Evolutionary conservation across 1,284 basidiomycete genomes (phyloP).

Genomic region (Takashimella tepidaria): DNA sequence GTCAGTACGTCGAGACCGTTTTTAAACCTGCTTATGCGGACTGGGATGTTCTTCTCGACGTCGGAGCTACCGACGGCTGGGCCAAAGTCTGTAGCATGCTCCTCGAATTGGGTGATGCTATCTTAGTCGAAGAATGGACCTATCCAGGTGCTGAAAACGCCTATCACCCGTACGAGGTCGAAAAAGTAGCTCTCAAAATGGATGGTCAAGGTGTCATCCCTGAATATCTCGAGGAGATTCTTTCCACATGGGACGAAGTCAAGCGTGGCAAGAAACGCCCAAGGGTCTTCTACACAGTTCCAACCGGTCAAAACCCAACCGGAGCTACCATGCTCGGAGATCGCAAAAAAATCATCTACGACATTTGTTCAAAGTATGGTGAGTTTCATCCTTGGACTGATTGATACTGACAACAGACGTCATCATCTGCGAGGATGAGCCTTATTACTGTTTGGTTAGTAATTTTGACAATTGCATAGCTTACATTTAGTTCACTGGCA

Average conservation of each 20-base stretch:
- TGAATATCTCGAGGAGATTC: slow-evolving; percentile 57
- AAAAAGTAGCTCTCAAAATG: slow-evolving; percentile 54
- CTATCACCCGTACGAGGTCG: slow-evolving; percentile 34
- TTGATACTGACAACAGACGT: slow-evolving; percentile 48
- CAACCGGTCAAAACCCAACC: slow-evolving; percentile 63
- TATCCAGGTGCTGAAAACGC: slow-evolving; percentile 49
- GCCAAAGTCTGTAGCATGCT: slow-evolving; percentile 53
- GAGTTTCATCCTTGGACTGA: background rate
- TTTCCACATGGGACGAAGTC: slow-evolving; percentile 63
- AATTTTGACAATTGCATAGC: background rate
- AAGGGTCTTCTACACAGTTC: slow-evolving; percentile 60
- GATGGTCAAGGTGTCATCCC: slow-evolving; percentile 67
- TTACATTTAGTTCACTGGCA: slow-evolving; percentile 2
- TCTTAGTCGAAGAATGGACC: slow-evolving; percentile 59
- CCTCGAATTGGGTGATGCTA: slow-evolving; percentile 66
- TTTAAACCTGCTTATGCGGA: slow-evolving; percentile 67
- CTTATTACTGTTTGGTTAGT: slow-evolving; percentile 64
- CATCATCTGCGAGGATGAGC: slow-evolving; percentile 73
- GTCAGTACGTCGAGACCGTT: slow-evolving; percentile 59
- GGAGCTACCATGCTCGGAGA: slow-evolving; percentile 63
- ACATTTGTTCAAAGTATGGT: slow-evolving; percentile 65
- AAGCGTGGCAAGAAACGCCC: slow-evolving; percentile 50
- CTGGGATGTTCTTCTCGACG: slow-evolving; percentile 59
- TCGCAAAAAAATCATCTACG: slow-evolving; percentile 73
- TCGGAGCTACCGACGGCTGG: slow-evolving; percentile 71